Evolutionary conservation across 345 rosid species (phyloP).

Genomic region (Raphanus raphanistrum): DNA sequence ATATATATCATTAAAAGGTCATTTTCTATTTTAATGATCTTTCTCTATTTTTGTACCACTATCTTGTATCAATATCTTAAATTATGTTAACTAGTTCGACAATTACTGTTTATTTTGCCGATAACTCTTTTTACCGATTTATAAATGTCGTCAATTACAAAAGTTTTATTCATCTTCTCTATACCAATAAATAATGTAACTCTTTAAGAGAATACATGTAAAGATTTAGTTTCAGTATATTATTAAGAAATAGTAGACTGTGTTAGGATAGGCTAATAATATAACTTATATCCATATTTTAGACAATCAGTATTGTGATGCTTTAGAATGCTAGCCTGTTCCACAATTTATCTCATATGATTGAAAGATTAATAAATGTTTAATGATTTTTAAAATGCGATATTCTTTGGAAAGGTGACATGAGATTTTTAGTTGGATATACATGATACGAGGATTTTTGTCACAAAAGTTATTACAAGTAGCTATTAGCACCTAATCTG

Average conservation of each 20-base stretch:
- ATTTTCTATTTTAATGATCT: background rate
- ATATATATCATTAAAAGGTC: background rate
- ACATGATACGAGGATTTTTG: slow-evolving; percentile 22
- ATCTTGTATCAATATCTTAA: background rate
- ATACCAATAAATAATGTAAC: background rate
- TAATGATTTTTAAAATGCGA: background rate
- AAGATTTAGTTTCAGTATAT: background rate
- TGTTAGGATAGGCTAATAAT: background rate
- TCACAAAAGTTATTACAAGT: slow-evolving; percentile 16
- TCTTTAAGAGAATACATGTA: background rate
- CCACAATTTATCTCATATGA: slow-evolving; percentile 2
- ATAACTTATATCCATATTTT: background rate
- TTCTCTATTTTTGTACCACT: background rate
- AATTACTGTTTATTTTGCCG: background rate
- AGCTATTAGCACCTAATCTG: slow-evolving; percentile 26
- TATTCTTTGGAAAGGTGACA: slow-evolving; percentile 24
- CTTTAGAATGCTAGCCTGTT: slow-evolving; percentile 23
- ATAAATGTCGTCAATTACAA: background rate
- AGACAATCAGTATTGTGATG: slow-evolving; percentile 6
- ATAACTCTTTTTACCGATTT: background rate
- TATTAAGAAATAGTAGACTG: background rate
- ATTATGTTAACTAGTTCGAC: background rate
- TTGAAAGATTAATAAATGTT: slow-evolving; percentile 13
- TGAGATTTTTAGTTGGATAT: slow-evolving; percentile 15
- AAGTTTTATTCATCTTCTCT: background rate